These are phyloP conservation scores for Chaetomium sp. DNA, from an alignment of 2,329 filamentous ascomycete species.

Conservation along the genomic window DNA sequence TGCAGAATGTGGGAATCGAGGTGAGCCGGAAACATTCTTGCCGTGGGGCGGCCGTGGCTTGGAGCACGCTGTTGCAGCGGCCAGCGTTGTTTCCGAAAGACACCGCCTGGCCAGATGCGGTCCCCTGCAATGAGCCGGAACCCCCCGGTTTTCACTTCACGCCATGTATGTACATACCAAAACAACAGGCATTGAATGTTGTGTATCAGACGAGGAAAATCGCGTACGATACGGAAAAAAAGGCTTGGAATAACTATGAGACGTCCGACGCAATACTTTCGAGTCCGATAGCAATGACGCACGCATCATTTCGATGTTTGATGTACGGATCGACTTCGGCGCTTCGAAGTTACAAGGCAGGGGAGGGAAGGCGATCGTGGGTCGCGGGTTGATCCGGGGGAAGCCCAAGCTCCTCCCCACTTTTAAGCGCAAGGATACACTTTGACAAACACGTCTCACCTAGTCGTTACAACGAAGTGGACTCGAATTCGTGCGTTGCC, in stretches of 20 bases:
- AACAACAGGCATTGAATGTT: not conserved
- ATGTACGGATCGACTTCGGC: no score
- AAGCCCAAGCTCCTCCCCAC: slow-evolving; percentile 3
- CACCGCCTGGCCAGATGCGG: slow-evolving; percentile 6
- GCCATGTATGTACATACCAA: not conserved
- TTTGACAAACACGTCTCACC: not conserved
- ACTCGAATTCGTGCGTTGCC: not conserved
- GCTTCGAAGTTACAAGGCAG: no score
- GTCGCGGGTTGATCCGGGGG: not conserved
- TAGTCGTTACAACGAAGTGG: not conserved
- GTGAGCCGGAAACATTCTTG: not conserved
- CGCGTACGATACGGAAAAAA: no score
- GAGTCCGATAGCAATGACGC: no score
- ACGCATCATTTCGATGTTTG: no score
- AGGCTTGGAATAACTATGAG: no score
- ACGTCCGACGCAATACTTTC: no score
- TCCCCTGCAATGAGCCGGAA: not conserved
- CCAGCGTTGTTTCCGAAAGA: slow-evolving; percentile 6
- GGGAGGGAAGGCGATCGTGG: not conserved
- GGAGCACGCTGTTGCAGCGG: slow-evolving; percentile 18
- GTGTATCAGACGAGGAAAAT: not conserved
- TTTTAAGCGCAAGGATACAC: slow-evolving; percentile 1
- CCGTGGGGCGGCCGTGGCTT: slow-evolving; percentile 12
- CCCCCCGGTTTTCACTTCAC: not conserved
- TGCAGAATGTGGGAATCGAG: not conserved